Percentiles rank a stretch among this genome's conserved stretches.
Conservation (phyloP, 495 filamentous ascomycete genomes). For the Penicillium argentinense region DNA sequence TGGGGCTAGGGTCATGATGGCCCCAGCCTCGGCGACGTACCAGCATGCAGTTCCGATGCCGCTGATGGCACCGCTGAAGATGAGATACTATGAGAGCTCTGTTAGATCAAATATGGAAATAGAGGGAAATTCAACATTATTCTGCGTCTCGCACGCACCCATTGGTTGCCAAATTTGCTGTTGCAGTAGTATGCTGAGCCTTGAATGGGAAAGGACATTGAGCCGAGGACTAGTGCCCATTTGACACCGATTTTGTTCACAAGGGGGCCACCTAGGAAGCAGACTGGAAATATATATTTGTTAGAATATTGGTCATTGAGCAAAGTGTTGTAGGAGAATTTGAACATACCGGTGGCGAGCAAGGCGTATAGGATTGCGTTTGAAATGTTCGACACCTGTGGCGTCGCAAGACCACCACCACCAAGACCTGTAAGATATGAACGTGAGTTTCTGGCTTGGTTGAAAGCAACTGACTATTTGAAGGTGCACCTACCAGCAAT, state of each 20-base stretch:
- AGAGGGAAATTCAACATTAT: neutral
- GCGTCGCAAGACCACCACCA: slow-evolving; percentile 31
- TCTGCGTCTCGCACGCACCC: slow-evolving; percentile 6
- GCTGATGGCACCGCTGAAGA: slow-evolving; percentile 31
- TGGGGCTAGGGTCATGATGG: slow-evolving; percentile 32
- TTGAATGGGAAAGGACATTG: slow-evolving; percentile 32
- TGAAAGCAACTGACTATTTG: neutral
- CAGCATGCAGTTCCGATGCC: slow-evolving; percentile 32
- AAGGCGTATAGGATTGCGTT: slow-evolving; percentile 28
- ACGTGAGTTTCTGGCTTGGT: neutral
- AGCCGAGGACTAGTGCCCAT: slow-evolving; percentile 30
- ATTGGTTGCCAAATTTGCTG: slow-evolving; percentile 34
- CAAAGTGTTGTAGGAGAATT: no score
- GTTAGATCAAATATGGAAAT: neutral
- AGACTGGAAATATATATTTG: slow-evolving; percentile 8
- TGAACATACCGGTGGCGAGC: slow-evolving; percentile 24
- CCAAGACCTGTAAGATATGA: slow-evolving; percentile 25
- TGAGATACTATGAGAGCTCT: slow-evolving; percentile 20
- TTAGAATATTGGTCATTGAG: no score
- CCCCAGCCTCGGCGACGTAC: slow-evolving; percentile 33
- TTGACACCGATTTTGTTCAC: slow-evolving; percentile 36
- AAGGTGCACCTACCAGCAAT: slow-evolving; percentile 22
- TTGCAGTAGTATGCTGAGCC: slow-evolving; percentile 35
- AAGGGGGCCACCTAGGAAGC: slow-evolving; percentile 29
- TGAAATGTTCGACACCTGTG: slow-evolving; percentile 27